These are phyloP conservation scores for Sporisorium reilianum DNA, from an alignment of 1,284 basidiomycete species.

Conservation along the genomic window DNA sequence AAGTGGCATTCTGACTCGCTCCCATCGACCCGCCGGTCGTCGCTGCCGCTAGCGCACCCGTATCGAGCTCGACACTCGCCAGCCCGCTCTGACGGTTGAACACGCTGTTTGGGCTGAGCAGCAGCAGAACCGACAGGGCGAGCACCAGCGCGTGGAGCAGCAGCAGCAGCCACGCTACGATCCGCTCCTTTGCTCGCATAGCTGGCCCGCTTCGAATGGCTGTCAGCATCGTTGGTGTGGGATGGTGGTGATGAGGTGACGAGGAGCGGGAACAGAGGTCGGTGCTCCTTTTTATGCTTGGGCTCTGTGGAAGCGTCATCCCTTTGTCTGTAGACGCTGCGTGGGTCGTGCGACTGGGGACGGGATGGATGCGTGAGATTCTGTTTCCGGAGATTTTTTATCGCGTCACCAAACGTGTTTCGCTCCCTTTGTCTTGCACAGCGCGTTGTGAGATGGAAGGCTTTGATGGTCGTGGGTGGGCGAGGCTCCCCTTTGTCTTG, in stretches of 20 bases:
- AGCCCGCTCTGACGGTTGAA: slow-evolving; percentile 25
- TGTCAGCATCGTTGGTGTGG: slow-evolving; percentile 14
- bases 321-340: too few species aligned
- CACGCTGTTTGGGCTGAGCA: slow-evolving; percentile 34
- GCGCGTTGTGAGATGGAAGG: neutral
- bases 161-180: slow-evolving; percentile 31
- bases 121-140: slow-evolving; percentile 14
- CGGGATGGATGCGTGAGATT: too few species aligned
- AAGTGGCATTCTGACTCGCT: neutral
- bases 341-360: too few species aligned
- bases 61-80: slow-evolving; percentile 37
- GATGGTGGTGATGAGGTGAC: neutral
- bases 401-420: slow-evolving; percentile 32
- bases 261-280: neutral
- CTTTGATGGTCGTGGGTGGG: too few species aligned
- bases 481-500: neutral
- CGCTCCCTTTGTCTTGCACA: neutral
- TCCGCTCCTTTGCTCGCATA: slow-evolving; percentile 24
- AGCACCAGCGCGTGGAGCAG: slow-evolving; percentile 26
- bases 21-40: neutral
- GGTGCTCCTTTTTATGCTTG: too few species aligned
- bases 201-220: slow-evolving; percentile 8
- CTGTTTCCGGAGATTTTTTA: neutral
- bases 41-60: neutral
- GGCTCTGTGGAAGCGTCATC: too few species aligned